Conservation (phyloP, 768 basidiomycete species). For the Clitopilus hobsonii region DNA sequence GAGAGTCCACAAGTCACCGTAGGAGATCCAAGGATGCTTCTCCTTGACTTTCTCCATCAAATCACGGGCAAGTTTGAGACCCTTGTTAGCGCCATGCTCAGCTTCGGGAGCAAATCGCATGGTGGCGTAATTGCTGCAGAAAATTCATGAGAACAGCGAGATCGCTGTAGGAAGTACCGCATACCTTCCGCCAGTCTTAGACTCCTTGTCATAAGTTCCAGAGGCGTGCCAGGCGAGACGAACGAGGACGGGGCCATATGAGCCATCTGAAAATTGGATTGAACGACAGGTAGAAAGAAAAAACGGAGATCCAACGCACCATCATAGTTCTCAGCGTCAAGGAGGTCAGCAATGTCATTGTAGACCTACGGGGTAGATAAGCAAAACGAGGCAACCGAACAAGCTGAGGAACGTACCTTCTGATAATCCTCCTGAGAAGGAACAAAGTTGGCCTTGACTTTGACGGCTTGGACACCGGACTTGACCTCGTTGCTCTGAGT, state of each 20-base stretch:
- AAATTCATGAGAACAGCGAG: slow-evolving; percentile 5
- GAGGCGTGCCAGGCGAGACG: slow-evolving; percentile 95
- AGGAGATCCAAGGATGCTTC: slow-evolving; percentile 90
- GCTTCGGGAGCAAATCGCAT: slow-evolving; percentile 96
- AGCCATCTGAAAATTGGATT: slow-evolving; percentile 60
- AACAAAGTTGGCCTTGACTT: slow-evolving; percentile 63
- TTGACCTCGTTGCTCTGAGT: slow-evolving; percentile 48
- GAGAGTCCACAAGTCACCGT: slow-evolving; percentile 96
- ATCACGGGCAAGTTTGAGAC: slow-evolving; percentile 73
- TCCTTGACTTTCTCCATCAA: slow-evolving; percentile 85
- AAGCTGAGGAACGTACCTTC: slow-evolving; percentile 46
- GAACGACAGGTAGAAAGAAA: slow-evolving; percentile 2
- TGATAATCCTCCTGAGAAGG: slow-evolving; percentile 85
- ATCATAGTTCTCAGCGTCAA: slow-evolving; percentile 85
- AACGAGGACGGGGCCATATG: slow-evolving; percentile 81
- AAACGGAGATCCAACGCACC: slow-evolving; percentile 37
- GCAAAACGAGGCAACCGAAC: slow-evolving; percentile 1
- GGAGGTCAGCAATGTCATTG: slow-evolving; percentile 74
- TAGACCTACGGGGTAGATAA: slow-evolving; percentile 58
- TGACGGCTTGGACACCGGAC: slow-evolving; percentile 57
- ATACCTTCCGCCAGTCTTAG: slow-evolving; percentile 76
- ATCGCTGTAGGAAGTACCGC: slow-evolving; percentile 11
- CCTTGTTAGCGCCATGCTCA: slow-evolving; percentile 78
- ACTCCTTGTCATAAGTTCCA: slow-evolving; percentile 85
- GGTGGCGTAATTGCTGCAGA: slow-evolving; percentile 85